phyloP scores from a whole-genome alignment of 805 yeast genomes.

The Wickerhamia fluorescens region DNA sequence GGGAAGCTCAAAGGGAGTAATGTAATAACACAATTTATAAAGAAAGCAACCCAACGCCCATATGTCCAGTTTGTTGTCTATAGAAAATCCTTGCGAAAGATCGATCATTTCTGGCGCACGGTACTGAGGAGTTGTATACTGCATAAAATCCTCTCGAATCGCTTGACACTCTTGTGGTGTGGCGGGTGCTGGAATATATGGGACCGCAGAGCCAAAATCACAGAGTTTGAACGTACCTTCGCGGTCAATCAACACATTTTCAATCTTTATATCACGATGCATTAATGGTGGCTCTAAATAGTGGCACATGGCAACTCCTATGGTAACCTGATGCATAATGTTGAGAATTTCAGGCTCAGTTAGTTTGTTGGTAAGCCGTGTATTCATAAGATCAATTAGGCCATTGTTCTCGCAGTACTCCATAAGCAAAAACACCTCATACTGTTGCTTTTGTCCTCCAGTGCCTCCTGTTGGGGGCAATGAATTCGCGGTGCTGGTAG shows the following conservation, averaged over 20 bases:
- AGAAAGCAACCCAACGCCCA: conserved; percentile 82
- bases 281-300: conserved; percentile 61
- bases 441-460: conserved; percentile 48
- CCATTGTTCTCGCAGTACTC: conserved; percentile 74
- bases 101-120: conserved; percentile 84
- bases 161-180: conserved; percentile 52
- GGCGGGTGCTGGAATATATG: conserved; percentile 55
- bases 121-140: conserved; percentile 80
- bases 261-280: conserved; percentile 79
- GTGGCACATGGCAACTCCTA: conserved; percentile 76
- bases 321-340: conserved; percentile 63
- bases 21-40: conserved; percentile 72
- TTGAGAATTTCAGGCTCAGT: conserved; percentile 61
- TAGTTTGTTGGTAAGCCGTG: conserved; percentile 57
- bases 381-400: conserved; percentile 72
- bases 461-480: conserved; percentile 5
- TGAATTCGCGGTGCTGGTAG: conserved; percentile 4
- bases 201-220: conserved; percentile 78
- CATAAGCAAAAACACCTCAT: conserved; percentile 76
- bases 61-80: conserved; percentile 76
- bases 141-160: conserved; percentile 63
- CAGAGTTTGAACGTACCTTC: conserved; percentile 60
- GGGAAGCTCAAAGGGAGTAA: conserved; percentile 69
- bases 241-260: conserved; percentile 62
- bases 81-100: conserved; percentile 56